Evolutionary conservation across 2,329 filamentous ascomycete genomes (phyloP).

Genomic region (Aspergillus arachidicola): DNA sequence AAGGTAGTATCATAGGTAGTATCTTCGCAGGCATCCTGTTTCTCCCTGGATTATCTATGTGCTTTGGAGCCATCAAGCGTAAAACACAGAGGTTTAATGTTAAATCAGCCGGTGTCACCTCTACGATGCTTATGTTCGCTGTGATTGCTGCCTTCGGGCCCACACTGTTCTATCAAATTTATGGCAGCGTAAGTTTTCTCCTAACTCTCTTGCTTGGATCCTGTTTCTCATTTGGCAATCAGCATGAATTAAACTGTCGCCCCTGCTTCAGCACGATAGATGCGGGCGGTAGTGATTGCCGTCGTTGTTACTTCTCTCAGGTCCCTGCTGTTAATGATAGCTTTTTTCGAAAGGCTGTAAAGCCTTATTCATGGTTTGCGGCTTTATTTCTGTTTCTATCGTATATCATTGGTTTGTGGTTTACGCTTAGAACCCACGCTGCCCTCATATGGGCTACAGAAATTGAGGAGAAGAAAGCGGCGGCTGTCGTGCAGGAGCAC

Average conservation of each 20-base stretch:
- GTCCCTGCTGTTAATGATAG: slow-evolving; percentile 78
- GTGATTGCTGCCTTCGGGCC: slow-evolving; percentile 94
- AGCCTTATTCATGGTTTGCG: slow-evolving; percentile 89
- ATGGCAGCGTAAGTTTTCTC: slow-evolving; percentile 70
- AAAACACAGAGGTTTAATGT: slow-evolving; percentile 99
- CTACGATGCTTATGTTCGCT: slow-evolving; percentile 95
- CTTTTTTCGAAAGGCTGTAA: slow-evolving; percentile 88
- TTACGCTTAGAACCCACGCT: slow-evolving; percentile 92
- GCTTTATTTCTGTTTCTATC: slow-evolving; percentile 85
- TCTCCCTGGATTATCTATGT: slow-evolving; percentile 94
- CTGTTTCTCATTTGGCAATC: slow-evolving; percentile 38
- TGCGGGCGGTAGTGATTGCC: slow-evolving; percentile 66
- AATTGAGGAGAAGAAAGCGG: slow-evolving; percentile 70
- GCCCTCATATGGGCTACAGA: slow-evolving; percentile 96
- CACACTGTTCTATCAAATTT: slow-evolving; percentile 97
- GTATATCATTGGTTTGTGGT: slow-evolving; percentile 91
- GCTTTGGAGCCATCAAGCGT: slow-evolving; percentile 94
- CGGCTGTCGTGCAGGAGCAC: slow-evolving; percentile 31
- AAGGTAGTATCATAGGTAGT: slow-evolving; percentile 95
- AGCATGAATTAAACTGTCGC: slow-evolving; percentile 88
- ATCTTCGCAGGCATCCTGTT: slow-evolving; percentile 97
- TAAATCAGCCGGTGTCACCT: slow-evolving; percentile 92
- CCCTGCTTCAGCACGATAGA: slow-evolving; percentile 59
- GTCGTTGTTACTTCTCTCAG: slow-evolving; percentile 92
- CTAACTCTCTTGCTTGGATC: slow-evolving; percentile 1